Evolutionary conservation across 805 yeast species (phyloP).

Genomic region (Kuraishia piskuri): DNA sequence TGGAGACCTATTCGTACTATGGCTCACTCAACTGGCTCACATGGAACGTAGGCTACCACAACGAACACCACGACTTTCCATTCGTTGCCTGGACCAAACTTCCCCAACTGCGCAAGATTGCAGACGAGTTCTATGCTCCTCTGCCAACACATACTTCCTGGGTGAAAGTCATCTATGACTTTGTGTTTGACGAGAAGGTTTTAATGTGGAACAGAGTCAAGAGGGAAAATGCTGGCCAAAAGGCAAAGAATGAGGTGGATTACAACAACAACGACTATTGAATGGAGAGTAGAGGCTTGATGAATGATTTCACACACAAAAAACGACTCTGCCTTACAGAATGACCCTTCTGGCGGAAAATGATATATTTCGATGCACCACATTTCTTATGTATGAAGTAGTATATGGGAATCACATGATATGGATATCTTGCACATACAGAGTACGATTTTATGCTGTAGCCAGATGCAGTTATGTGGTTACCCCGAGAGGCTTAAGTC

Average conservation of each 20-base stretch:
- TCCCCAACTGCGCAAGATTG: constrained; percentile 54
- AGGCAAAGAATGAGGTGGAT: constrained; percentile 24
- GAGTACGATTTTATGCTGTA: neutral
- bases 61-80: constrained; percentile 95
- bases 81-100: constrained; percentile 84
- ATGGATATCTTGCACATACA: neutral
- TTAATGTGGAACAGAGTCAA: constrained; percentile 77
- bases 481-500: too few relatives aligned
- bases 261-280: constrained; percentile 19
- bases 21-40: constrained; percentile 71
- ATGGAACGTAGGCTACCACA: constrained; percentile 92
- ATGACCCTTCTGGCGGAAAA: too few relatives aligned
- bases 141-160: constrained; percentile 73
- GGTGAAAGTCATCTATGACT: constrained; percentile 68
- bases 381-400: neutral
- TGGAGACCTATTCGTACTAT: constrained; percentile 84
- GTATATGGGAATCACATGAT: neutral
- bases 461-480: too few relatives aligned
- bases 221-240: constrained; percentile 32
- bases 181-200: constrained; percentile 59
- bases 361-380: neutral
- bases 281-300: too few relatives aligned
- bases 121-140: constrained; percentile 74
- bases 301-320: neutral
- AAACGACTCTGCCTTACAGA: too few relatives aligned